These are phyloP conservation scores for Jaltomata sinuosa DNA, from an alignment of 257 asterid genomes.

Conservation along the genomic window DNA sequence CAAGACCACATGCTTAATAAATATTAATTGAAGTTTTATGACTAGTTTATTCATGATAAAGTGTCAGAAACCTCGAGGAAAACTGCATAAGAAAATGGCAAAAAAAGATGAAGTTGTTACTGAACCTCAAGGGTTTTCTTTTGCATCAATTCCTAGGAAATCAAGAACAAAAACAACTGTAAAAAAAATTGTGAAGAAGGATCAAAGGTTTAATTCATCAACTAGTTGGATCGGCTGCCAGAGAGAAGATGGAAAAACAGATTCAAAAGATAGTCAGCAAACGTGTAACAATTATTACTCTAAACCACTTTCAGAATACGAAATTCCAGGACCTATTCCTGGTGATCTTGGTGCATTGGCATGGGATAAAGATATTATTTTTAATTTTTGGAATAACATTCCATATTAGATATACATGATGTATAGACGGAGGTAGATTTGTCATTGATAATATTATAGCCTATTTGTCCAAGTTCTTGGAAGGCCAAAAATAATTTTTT, in stretches of 20 bases:
- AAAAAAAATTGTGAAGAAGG: neutral
- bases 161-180: neutral
- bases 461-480: no score
- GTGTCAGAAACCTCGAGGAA: neutral
- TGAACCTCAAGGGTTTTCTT: neutral
- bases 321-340: neutral
- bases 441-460: no score
- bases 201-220: neutral
- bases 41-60: neutral
- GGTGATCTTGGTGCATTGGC: neutral
- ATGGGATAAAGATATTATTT: neutral
- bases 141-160: neutral
- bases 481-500: no score
- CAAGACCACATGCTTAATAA: neutral
- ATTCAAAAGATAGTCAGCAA: no score
- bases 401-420: neutral
- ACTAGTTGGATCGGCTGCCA: no score
- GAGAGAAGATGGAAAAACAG: no score
- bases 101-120: neutral
- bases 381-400: neutral
- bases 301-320: neutral
- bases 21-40: neutral
- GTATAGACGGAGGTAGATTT: no score
- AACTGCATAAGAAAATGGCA: neutral
- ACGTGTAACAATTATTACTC: no score